Conservation (phyloP, 2,329 filamentous ascomycete genomes). For the Exophiala mesophila region DNA sequence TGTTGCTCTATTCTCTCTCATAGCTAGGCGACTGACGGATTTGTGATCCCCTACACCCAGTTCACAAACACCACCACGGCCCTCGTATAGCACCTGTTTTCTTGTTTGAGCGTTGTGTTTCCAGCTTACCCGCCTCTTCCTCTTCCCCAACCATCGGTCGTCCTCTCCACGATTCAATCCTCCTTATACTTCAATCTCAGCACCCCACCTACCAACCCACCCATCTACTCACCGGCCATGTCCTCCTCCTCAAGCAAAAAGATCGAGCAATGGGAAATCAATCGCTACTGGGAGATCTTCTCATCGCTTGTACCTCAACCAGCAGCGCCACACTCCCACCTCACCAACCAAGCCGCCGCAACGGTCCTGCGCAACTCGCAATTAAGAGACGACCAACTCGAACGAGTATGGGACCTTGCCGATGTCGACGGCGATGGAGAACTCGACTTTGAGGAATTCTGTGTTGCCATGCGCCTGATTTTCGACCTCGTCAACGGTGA, state of each 20-base stretch:
- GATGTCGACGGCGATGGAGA: conserved; percentile 97
- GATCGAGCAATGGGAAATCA: conserved; percentile 69
- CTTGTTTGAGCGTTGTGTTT: too few relatives aligned
- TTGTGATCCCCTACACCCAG: too few relatives aligned
- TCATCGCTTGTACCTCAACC: conserved; percentile 48
- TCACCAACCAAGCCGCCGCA: conserved; percentile 66
- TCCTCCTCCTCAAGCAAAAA: conserved; percentile 21
- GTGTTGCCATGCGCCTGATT: conserved; percentile 95
- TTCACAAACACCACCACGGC: too few relatives aligned
- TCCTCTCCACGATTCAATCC: too few relatives aligned
- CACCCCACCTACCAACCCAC: too few relatives aligned
- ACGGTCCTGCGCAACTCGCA: conserved; percentile 69
- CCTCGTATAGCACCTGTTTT: too few relatives aligned
- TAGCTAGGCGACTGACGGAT: too few relatives aligned
- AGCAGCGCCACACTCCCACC: conserved; percentile 46
- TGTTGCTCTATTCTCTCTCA: too few relatives aligned
- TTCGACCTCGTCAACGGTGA: conserved; percentile 97
- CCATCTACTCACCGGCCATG: too few relatives aligned
- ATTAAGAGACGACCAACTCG: conserved; percentile 76
- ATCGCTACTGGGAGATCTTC: conserved; percentile 78
- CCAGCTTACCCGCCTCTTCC: too few relatives aligned
- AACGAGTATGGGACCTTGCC: conserved; percentile 92
- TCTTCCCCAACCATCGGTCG: too few relatives aligned
- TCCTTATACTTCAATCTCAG: too few relatives aligned
- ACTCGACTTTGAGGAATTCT: conserved; percentile 98